Evolutionary conservation across 352 stramenopile species (phyloP).

Genomic region (Phytophthora pinifolia): DNA sequence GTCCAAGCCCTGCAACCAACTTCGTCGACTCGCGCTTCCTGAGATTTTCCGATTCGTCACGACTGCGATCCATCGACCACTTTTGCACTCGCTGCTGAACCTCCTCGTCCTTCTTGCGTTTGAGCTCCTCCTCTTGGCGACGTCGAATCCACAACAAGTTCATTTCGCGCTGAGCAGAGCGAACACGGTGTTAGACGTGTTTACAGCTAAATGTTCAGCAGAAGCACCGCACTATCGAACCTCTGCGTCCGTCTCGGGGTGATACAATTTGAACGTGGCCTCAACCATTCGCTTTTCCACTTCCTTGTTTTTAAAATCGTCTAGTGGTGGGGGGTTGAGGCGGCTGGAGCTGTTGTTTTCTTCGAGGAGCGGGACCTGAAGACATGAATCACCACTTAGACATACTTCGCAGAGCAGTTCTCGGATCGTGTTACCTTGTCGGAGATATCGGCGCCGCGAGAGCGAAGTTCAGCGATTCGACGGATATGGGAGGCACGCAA

Average conservation of each 20-base stretch:
- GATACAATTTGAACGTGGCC: slow-evolving; percentile 58
- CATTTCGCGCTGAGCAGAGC: slow-evolving; percentile 45
- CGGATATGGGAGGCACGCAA: slow-evolving; percentile 67
- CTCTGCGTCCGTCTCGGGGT: slow-evolving; percentile 66
- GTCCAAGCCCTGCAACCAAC: slow-evolving; percentile 50
- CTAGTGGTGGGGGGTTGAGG: slow-evolving; percentile 5
- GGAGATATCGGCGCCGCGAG: slow-evolving; percentile 33
- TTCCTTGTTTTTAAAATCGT: slow-evolving; percentile 20
- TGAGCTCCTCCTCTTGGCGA: slow-evolving; percentile 46
- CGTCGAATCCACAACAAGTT: slow-evolving; percentile 69
- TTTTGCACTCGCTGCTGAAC: slow-evolving; percentile 48
- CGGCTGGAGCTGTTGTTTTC: slow-evolving; percentile 16
- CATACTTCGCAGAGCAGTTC: no score
- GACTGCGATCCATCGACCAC: slow-evolving; percentile 63
- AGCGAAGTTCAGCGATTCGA: slow-evolving; percentile 58
- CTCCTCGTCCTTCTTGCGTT: slow-evolving; percentile 47
- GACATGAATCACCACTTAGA: not conserved
- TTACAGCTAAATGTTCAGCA: not conserved
- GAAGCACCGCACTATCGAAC: slow-evolving; percentile 17
- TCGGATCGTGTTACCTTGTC: slow-evolving; percentile 21
- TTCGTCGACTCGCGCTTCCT: slow-evolving; percentile 66
- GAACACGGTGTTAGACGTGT: not conserved
- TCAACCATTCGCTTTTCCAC: slow-evolving; percentile 36
- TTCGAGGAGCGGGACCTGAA: slow-evolving; percentile 7
- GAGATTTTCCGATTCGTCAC: slow-evolving; percentile 68